Evolutionary conservation across 805 yeast genomes (phyloP).

Genomic region (Ogataea degrootiae): DNA sequence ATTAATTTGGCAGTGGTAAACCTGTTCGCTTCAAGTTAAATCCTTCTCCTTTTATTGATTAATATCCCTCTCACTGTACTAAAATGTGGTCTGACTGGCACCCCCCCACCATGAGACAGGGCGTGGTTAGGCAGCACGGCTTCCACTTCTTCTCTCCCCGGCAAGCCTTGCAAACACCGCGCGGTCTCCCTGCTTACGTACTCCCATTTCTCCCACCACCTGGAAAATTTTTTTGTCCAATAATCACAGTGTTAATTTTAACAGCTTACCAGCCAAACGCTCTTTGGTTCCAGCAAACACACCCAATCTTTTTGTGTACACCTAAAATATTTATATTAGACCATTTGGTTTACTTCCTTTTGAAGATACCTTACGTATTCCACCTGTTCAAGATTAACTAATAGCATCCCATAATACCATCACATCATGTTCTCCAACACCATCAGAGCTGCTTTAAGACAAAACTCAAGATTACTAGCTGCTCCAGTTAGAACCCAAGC

Average conservation of each 20-base stretch:
- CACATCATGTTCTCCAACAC: constrained; percentile 30
- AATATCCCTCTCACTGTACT: no score
- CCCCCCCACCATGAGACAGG: no score
- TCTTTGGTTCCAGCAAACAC: not conserved
- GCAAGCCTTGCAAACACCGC: not conserved
- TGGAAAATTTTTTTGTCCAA: constrained; percentile 16
- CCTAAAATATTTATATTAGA: not conserved
- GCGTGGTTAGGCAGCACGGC: no score
- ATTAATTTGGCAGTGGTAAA: no score
- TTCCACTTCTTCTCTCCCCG: not conserved
- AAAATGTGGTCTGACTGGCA: no score
- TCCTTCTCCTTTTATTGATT: no score
- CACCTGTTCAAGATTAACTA: not conserved
- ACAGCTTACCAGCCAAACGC: not conserved
- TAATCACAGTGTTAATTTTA: constrained; percentile 21
- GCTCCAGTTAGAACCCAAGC: constrained; percentile 16
- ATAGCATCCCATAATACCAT: not conserved
- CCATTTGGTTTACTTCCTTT: no score
- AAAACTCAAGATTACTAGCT: constrained; percentile 26
- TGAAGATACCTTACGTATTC: not conserved
- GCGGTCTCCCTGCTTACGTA: constrained; percentile 33
- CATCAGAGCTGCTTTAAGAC: constrained; percentile 32
- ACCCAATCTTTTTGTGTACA: not conserved
- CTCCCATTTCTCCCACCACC: constrained; percentile 21
- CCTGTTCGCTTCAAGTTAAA: no score